These are phyloP conservation scores for Melampsora abietis-canadensis DNA, from an alignment of 1,284 basidiomycete species.

Conservation along the genomic window DNA sequence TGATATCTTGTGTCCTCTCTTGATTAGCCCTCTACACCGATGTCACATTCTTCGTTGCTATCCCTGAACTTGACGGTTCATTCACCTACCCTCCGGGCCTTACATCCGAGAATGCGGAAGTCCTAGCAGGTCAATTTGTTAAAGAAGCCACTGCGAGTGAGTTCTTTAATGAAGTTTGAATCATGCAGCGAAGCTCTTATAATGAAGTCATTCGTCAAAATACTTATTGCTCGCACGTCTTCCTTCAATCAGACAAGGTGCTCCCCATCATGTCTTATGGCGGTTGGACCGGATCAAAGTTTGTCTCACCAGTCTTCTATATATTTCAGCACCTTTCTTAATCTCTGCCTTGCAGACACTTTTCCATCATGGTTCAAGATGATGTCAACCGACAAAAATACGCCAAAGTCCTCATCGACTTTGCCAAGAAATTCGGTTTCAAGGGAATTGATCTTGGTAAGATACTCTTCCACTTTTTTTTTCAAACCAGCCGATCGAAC, in stretches of 20 bases:
- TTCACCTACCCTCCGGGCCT: constrained; percentile 11
- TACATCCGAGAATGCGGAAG: background rate
- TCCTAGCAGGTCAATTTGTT: constrained; percentile 24
- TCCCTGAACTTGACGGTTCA: constrained; percentile 3
- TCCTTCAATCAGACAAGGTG: constrained; percentile 25
- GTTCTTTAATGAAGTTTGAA: background rate
- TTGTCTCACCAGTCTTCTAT: too few relatives aligned
- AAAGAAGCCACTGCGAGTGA: constrained; percentile 10
- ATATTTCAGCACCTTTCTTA: background rate
- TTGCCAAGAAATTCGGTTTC: constrained; percentile 18
- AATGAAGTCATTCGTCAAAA: background rate
- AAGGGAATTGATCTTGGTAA: constrained; percentile 19
- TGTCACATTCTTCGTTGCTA: constrained; percentile 20
- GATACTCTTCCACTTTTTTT: too few relatives aligned
- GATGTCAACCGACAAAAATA: constrained; percentile 20
- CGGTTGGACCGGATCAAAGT: constrained; percentile 39
- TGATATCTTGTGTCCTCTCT: background rate
- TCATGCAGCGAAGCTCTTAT: background rate
- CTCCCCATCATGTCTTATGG: constrained; percentile 16
- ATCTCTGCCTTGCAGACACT: background rate
- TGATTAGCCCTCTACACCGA: constrained; percentile 34
- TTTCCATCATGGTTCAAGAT: constrained; percentile 18
- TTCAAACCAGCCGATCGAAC: too few relatives aligned
- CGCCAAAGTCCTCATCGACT: constrained; percentile 18
- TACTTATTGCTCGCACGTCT: background rate